These are phyloP conservation scores for Hypoxylon sp. DNA, from an alignment of 2,329 filamentous ascomycete species.

Conservation along the genomic window DNA sequence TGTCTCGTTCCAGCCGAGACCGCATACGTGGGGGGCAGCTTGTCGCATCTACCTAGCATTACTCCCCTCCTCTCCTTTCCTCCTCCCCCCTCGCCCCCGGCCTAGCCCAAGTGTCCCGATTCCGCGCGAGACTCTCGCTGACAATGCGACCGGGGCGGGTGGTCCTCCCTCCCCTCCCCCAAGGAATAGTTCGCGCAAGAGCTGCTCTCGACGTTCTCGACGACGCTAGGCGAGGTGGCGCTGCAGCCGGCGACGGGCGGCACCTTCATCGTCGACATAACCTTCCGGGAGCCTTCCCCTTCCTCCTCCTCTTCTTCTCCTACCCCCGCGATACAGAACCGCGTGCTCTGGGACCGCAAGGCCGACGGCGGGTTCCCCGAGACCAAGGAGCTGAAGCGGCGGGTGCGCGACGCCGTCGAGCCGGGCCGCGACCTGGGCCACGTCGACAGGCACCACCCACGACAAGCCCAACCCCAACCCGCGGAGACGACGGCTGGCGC, in stretches of 20 bases:
- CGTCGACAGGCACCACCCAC: constrained; percentile 65
- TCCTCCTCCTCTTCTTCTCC: constrained; percentile 32
- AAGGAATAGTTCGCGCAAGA: constrained; percentile 98
- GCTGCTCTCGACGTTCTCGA: constrained; percentile 90
- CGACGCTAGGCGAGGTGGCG: constrained; percentile 83
- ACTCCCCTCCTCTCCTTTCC: background rate
- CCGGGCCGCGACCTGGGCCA: constrained; percentile 82
- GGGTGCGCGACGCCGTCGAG: constrained; percentile 82
- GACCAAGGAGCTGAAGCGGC: constrained; percentile 87
- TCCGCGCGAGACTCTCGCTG: too few species aligned
- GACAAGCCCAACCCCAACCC: background rate
- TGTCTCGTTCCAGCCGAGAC: background rate
- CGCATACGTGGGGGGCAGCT: background rate
- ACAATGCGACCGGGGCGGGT: too few species aligned
- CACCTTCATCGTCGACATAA: constrained; percentile 78
- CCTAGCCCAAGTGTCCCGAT: too few species aligned
- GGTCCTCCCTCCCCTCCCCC: too few species aligned
- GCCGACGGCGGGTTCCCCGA: constrained; percentile 89
- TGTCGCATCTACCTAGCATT: constrained; percentile 13
- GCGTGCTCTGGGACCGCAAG: constrained; percentile 87
- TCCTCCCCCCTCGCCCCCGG: too few species aligned
- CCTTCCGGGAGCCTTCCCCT: constrained; percentile 34
- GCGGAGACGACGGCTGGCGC: background rate
- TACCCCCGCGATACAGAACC: constrained; percentile 51
- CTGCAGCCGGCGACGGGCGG: constrained; percentile 87